A percentile compares a stretch with the other conserved stretches of the same genome.
Evolutionary conservation across 305 asterid species (phyloP).

Genomic region (Withania somnifera): DNA sequence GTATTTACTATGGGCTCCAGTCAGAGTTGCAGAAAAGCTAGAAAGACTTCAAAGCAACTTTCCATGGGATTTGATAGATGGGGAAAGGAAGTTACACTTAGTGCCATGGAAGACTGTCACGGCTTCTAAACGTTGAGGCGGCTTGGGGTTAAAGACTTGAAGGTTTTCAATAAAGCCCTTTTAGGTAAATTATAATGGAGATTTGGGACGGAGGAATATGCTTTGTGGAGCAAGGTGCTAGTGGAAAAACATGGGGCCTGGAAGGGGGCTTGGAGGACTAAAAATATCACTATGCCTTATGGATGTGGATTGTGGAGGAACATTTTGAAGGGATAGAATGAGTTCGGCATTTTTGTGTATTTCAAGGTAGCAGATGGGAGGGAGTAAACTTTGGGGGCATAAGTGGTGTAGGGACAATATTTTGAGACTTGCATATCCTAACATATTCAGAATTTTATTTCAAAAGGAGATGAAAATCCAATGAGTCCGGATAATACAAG

Average conservation of each 20-base stretch:
- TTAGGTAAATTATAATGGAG: background rate
- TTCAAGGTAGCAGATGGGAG: no score
- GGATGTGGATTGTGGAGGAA: no score
- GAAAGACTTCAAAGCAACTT: background rate
- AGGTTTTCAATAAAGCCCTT: background rate
- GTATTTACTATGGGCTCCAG: background rate
- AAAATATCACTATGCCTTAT: no score
- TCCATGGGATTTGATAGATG: background rate
- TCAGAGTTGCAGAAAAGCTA: background rate
- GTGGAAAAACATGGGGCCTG: background rate
- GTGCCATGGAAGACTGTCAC: background rate
- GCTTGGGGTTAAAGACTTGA: background rate
- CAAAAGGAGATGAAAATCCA: no score
- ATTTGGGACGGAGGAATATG: background rate
- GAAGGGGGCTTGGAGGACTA: background rate
- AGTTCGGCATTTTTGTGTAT: no score
- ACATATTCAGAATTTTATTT: no score
- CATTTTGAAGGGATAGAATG: no score
- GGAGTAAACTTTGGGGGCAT: no score
- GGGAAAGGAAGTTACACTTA: background rate
- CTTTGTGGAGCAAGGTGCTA: background rate
- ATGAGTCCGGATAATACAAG: no score
- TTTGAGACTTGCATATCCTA: no score
- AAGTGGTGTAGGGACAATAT: no score
- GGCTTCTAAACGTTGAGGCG: background rate